Evolutionary conservation across 805 yeast species (phyloP), one percentile per base, ranked within the genome.

Genomic region (Candida peoriensis): DNA sequence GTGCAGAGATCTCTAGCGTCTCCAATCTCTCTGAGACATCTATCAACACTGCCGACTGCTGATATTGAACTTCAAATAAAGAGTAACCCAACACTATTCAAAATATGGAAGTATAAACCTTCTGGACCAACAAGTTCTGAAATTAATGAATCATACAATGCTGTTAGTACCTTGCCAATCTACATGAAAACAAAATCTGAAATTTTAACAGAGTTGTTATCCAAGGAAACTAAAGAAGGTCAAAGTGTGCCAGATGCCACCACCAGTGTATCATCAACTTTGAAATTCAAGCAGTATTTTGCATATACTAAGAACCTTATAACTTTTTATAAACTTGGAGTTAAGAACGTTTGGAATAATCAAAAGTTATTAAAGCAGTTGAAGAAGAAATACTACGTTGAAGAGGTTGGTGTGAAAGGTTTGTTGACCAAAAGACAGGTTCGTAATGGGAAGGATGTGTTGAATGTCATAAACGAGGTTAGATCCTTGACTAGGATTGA

Each of bases 281-380:
- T 31, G 25, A 54, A 31, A 44, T 43, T 50, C 19, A 64, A 61
- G 34, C 74, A 74, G 43, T 63, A 63, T 46, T 48, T 57, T 16
- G 58, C 65, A 1, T 68, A 68, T 42, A 76, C 72, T 6, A 68
- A 70, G 46, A 43, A 58, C 3, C 43, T 76, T 28, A 46, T 78
- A 26, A 53, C 53, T 6, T 78, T 79, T 51, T 81, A 81, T 58
- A 70, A 71, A 40, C 52, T 60, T 2, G 89, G 90, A 1, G 63
- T 81, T 3, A 54, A 60, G 15, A 72, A 71, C 43, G 71, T 79
- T 1, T 77, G 80, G 75, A 41, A 54, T 1, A 75, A 76, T 39
- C 47, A 61, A 20, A 52, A 50, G 17, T 37, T 44, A 1, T 49
- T 66, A 3, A 50, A 48, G 6, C 36, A 41, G 6, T 37, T 68